phyloP scores from a whole-genome alignment of 306 rosid species.

The Quercus cerris region DNA sequence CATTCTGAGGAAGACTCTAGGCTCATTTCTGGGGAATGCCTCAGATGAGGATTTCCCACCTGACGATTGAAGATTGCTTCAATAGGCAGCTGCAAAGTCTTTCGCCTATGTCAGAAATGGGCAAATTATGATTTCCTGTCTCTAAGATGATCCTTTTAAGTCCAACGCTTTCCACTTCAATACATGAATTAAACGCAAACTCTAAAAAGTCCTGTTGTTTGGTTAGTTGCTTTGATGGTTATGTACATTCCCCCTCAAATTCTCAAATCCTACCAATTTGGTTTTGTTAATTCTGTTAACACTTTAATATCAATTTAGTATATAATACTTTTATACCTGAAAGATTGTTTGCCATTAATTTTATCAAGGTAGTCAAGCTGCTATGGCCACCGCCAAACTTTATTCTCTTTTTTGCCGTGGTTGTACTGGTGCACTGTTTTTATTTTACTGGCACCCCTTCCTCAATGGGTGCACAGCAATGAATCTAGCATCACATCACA shows the following conservation, averaged over 20 bases:
- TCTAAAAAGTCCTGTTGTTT: background rate
- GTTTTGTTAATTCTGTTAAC: background rate
- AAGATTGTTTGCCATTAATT: background rate
- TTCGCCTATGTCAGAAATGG: background rate
- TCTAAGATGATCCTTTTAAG: background rate
- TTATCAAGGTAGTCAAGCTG: constrained; percentile 1
- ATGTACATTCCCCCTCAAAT: constrained; percentile 15
- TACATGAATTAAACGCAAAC: background rate
- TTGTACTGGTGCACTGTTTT: too few species aligned
- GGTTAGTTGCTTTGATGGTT: background rate
- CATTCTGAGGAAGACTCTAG: constrained; percentile 80
- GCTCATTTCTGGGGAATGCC: constrained; percentile 67
- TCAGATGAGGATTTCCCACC: constrained; percentile 85
- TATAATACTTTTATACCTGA: background rate
- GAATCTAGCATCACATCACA: too few species aligned
- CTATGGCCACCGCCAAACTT: background rate
- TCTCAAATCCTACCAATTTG: background rate
- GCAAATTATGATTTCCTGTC: background rate
- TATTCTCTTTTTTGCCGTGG: background rate
- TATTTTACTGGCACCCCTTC: too few species aligned
- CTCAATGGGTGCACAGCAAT: too few species aligned
- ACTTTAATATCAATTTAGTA: background rate
- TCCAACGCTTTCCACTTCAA: background rate
- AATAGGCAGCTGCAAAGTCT: background rate
- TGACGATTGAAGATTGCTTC: constrained; percentile 59